Percentiles rank a stretch among this genome's conserved stretches.
Evolutionary conservation across 2,329 filamentous ascomycete species (phyloP).

Genomic region (Fusarium armeniacum): DNA sequence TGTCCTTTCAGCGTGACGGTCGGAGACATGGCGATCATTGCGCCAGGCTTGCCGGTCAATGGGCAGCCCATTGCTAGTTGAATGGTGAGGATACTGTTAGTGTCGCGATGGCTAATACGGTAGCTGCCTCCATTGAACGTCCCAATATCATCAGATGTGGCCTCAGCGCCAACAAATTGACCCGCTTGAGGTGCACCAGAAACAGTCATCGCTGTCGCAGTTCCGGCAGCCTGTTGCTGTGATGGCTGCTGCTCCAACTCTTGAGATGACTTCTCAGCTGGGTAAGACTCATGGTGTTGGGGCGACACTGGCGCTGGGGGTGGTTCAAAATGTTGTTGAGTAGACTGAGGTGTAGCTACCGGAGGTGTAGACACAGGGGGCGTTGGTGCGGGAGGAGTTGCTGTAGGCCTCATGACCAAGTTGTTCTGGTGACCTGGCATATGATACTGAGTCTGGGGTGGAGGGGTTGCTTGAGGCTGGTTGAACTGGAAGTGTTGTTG

Average conservation of each 20-base stretch:
- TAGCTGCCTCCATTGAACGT: constrained; percentile 97
- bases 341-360: constrained; percentile 42
- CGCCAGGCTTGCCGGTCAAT: constrained; percentile 82
- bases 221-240: constrained; percentile 42
- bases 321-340: constrained; percentile 49
- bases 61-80: constrained; percentile 93
- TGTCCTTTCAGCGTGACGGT: constrained; percentile 86
- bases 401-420: constrained; percentile 37
- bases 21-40: constrained; percentile 96
- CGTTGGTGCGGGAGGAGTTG: constrained; percentile 47
- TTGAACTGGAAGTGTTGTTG: constrained; percentile 47
- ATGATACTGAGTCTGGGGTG: constrained; percentile 47
- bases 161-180: constrained; percentile 73
- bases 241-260: constrained; percentile 42
- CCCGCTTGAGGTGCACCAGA: constrained; percentile 59
- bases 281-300: constrained; percentile 44
- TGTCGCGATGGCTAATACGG: constrained; percentile 90
- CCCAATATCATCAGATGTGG: constrained; percentile 86
- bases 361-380: constrained; percentile 49
- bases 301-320: constrained; percentile 46
- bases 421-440: constrained; percentile 40
- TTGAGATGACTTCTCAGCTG: constrained; percentile 50
- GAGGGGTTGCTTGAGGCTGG: constrained; percentile 45
- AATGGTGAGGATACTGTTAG: constrained; percentile 89
- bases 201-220: constrained; percentile 53